These are phyloP conservation scores for Ogataea neopini DNA, from an alignment of 805 yeast genomes.

Conservation along the genomic window DNA sequence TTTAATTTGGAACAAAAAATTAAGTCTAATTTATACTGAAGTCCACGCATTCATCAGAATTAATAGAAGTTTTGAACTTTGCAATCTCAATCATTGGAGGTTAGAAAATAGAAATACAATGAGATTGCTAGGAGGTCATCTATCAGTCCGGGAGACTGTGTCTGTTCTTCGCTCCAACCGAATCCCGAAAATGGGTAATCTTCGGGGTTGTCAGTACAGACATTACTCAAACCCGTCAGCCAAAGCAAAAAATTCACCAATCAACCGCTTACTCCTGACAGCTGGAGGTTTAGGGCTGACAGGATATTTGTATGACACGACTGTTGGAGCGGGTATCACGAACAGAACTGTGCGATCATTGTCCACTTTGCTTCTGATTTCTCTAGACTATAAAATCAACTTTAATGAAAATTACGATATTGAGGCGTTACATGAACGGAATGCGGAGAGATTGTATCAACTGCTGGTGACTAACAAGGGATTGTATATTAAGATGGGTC, in stretches of 20 bases:
- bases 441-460: constrained; percentile 51
- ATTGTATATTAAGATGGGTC: constrained; percentile 75
- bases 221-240: neutral
- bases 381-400: constrained; percentile 59
- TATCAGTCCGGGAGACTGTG: neutral
- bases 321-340: constrained; percentile 48
- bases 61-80: too few relatives aligned
- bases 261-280: constrained; percentile 5
- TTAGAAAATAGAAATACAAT: too few relatives aligned
- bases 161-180: neutral
- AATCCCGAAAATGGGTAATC: neutral
- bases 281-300: constrained; percentile 20
- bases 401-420: constrained; percentile 47
- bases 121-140: too few relatives aligned
- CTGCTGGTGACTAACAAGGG: constrained; percentile 52
- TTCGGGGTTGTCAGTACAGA: neutral
- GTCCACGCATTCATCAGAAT: too few relatives aligned
- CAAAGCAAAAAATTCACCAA: neutral
- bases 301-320: constrained; percentile 32
- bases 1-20: too few relatives aligned
- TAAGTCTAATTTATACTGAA: too few relatives aligned
- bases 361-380: constrained; percentile 48
- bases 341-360: constrained; percentile 55
- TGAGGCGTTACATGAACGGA: constrained; percentile 58
- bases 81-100: too few relatives aligned